Evolutionary conservation across 257 asterid species (phyloP).

Genomic region (Apocynum venetum): DNA sequence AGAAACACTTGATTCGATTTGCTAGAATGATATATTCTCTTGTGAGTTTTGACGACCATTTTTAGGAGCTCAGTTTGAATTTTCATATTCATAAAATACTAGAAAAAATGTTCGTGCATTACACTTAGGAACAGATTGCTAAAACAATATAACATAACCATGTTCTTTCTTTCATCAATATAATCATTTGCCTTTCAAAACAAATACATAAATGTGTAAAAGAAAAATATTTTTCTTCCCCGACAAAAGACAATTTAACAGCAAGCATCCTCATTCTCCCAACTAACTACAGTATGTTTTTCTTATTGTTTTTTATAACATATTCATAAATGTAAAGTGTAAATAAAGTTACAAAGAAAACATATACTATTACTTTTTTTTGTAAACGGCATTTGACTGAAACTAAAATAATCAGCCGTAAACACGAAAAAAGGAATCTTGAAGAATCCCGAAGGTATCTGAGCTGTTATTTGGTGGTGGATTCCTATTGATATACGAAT

Average conservation of each 20-base stretch:
- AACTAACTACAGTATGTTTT: neutral
- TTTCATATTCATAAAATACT: no score
- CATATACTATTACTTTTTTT: neutral
- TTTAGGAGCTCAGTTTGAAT: no score
- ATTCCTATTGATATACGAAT: constrained; percentile 26
- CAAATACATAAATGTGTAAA: neutral
- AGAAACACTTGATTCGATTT: no score
- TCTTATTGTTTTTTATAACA: neutral
- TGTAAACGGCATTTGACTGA: neutral
- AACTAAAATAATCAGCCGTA: constrained; percentile 26
- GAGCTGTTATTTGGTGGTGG: constrained; percentile 17
- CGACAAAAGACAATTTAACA: constrained; percentile 1
- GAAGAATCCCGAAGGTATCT: constrained; percentile 29
- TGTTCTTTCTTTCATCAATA: no score
- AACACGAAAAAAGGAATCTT: constrained; percentile 23
- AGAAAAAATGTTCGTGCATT: no score
- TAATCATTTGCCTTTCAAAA: no score
- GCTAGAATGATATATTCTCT: no score
- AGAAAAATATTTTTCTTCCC: neutral
- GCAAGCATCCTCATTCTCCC: constrained; percentile 5
- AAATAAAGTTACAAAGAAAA: neutral
- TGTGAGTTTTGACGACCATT: no score
- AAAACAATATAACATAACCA: no score
- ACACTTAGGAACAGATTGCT: no score
- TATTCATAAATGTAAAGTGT: neutral